These are phyloP conservation scores for Talaromyces piceae DNA, from an alignment of 2,329 filamentous ascomycete species.

Conservation along the genomic window DNA sequence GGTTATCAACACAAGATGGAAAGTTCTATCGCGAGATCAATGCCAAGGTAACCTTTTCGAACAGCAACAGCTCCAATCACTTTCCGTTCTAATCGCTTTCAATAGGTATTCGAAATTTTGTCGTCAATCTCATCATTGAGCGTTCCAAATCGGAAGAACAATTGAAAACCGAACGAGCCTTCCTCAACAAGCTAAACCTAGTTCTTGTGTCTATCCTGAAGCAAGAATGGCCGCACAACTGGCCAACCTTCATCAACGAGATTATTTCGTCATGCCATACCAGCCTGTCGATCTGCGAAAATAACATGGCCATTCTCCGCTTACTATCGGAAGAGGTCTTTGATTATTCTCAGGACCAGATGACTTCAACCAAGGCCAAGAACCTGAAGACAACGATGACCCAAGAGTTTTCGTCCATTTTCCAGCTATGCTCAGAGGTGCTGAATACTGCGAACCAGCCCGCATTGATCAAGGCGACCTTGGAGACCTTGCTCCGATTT, in stretches of 20 bases:
- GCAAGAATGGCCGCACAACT: slow-evolving; percentile 99
- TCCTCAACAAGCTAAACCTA: slow-evolving; percentile 96
- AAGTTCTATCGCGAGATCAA: slow-evolving; percentile 90
- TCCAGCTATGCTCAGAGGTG: slow-evolving; percentile 94
- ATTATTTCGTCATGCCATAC: slow-evolving; percentile 95
- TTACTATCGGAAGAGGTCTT: slow-evolving; percentile 97
- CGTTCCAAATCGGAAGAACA: slow-evolving; percentile 85
- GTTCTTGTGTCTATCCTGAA: slow-evolving; percentile 96
- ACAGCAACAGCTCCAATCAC: slow-evolving; percentile 6
- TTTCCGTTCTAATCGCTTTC: slow-evolving; percentile 5
- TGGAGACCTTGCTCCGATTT: slow-evolving; percentile 91
- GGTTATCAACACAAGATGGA: slow-evolving; percentile 99
- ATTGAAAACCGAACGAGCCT: slow-evolving; percentile 72
- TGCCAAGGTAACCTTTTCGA: slow-evolving; percentile 62
- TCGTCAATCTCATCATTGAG: slow-evolving; percentile 97
- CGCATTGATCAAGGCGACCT: slow-evolving; percentile 87
- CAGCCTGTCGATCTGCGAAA: slow-evolving; percentile 95
- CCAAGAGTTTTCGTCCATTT: slow-evolving; percentile 96
- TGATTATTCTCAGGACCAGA: slow-evolving; percentile 96
- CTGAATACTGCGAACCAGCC: slow-evolving; percentile 81
- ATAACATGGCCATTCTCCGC: slow-evolving; percentile 98
- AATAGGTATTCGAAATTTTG: slow-evolving; percentile 93
- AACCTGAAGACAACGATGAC: slow-evolving; percentile 99
- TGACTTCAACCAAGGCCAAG: slow-evolving; percentile 96
- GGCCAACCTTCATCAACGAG: slow-evolving; percentile 99